phyloP scores from a whole-genome alignment of 192 early-diverging fungal genomes.

The Gorgonomyces haynaldii region DNA sequence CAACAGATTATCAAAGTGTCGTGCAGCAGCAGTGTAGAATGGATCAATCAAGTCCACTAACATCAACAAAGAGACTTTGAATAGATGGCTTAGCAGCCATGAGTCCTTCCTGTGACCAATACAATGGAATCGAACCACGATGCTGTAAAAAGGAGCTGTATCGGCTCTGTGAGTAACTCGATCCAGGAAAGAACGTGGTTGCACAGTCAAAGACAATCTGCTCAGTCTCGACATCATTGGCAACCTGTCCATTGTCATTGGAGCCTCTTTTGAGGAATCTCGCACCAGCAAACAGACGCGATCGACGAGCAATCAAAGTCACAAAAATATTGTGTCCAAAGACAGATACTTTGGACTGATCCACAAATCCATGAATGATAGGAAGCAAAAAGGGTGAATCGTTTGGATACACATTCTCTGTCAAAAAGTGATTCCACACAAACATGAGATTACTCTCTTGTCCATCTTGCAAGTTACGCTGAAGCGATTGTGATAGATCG shows the following conservation, averaged over 20 bases:
- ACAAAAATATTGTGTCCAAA: slow-evolving; percentile 84
- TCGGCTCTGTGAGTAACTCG: slow-evolving; percentile 18
- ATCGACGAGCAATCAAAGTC: slow-evolving; percentile 89
- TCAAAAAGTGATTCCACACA: slow-evolving; percentile 84
- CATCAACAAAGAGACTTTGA: slow-evolving; percentile 25
- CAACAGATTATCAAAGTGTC: slow-evolving; percentile 91
- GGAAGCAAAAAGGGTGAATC: slow-evolving; percentile 64
- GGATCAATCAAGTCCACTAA: slow-evolving; percentile 80
- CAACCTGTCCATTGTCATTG: slow-evolving; percentile 90
- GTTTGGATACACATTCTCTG: slow-evolving; percentile 51
- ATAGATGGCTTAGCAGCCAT: slow-evolving; percentile 95
- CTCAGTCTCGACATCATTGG: slow-evolving; percentile 98
- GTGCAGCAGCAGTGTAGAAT: slow-evolving; percentile 79
- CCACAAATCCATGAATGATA: slow-evolving; percentile 92
- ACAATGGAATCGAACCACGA: slow-evolving; percentile 89
- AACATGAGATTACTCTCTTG: slow-evolving; percentile 71
- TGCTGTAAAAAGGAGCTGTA: slow-evolving; percentile 96
- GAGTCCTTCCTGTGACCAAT: slow-evolving; percentile 91
- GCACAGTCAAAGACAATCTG: slow-evolving; percentile 91
- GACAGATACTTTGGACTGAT: slow-evolving; percentile 86
- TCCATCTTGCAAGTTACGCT: slow-evolving; percentile 66
- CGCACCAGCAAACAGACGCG: slow-evolving; percentile 89
- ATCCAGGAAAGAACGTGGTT: slow-evolving; percentile 73
- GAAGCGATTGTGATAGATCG: slow-evolving; percentile 84
- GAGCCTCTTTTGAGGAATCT: slow-evolving; percentile 91